Evolutionary conservation across 805 yeast species (phyloP), one percentile per base, ranked within the genome.

Genomic region (Saccharomycopsis schoenii): DNA sequence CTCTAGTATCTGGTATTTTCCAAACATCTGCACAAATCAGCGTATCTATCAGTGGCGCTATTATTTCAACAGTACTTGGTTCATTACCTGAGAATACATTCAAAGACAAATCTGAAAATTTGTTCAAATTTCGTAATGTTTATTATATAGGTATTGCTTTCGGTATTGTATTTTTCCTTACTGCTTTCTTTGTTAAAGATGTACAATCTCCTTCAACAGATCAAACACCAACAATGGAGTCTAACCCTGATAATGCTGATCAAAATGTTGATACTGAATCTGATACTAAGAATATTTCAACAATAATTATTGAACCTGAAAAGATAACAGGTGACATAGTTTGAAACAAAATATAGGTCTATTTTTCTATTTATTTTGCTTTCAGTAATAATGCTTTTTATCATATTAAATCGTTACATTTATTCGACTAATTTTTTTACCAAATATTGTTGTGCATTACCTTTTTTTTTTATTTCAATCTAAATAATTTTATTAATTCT

Each of bases 11-110:
- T 5, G 80, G 77, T 1, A 64, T 75, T 10, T 68, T 70, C 41
- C 73, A 70, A 60, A 74, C 78, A 0, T 61, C 67, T 12, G 73
- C 72, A 0, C 79, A 76, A 64, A 59, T 74, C 37, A 74, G 74
- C 0, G 60, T 68, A 19, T 66, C 73, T 52, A 50, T 73, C 10
- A 71, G 71, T 0, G 64, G 67, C 51, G 70, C 76, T 8, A 60
- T 71, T 15, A 41, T 66, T 1, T 60, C 72, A 1, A 67, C 73
- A 2, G 59, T 73, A 2, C 36, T 72, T 10, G 75, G 75, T 5
- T 66, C 67, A 17, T 34, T 68, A 21, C 56, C 25, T n/a, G 34
- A 19, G 3, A 57, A 15, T 21, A 19, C 25, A 25, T 17, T 19
- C 14, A 19, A 60, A 15, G 39, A 42, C 14, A 34, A 43, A 19